A percentile compares a stretch with the other conserved stretches of the same genome.
These are phyloP conservation scores for Calonectria hawksworthii DNA, from an alignment of 2,329 filamentous ascomycete genomes.

Conservation along the genomic window DNA sequence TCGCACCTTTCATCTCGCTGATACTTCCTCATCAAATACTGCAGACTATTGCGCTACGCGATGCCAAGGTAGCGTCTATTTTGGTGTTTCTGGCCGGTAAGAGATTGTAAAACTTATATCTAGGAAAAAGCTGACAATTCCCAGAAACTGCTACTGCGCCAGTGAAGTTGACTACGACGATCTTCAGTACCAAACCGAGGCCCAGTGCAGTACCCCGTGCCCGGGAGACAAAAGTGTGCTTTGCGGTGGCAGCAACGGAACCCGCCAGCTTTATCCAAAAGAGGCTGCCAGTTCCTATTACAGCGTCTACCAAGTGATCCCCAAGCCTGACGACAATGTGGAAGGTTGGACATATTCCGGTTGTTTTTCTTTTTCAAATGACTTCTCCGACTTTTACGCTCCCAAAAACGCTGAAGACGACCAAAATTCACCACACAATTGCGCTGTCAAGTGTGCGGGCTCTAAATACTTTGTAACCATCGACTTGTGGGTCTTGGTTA, in stretches of 20 bases:
- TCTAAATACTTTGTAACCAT: neutral
- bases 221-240: neutral
- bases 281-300: no score
- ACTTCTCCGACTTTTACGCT: neutral
- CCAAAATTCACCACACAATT: neutral
- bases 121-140: neutral
- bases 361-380: neutral
- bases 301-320: neutral
- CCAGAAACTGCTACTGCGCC: neutral
- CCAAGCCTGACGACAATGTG: neutral
- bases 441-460: neutral
- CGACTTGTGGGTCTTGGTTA: neutral
- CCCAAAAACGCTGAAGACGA: neutral
- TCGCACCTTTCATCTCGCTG: neutral
- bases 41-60: neutral
- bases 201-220: neutral
- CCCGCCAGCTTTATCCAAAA: neutral
- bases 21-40: neutral
- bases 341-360: neutral
- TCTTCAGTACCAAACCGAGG: neutral
- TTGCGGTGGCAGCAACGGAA: neutral
- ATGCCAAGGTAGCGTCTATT: neutral
- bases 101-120: neutral
- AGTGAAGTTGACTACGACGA: neutral
- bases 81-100: neutral